Evolutionary conservation across 441 rosid species (phyloP), one percentile per base, ranked within the genome.

Genomic region (Pelargonium fulgidum): DNA sequence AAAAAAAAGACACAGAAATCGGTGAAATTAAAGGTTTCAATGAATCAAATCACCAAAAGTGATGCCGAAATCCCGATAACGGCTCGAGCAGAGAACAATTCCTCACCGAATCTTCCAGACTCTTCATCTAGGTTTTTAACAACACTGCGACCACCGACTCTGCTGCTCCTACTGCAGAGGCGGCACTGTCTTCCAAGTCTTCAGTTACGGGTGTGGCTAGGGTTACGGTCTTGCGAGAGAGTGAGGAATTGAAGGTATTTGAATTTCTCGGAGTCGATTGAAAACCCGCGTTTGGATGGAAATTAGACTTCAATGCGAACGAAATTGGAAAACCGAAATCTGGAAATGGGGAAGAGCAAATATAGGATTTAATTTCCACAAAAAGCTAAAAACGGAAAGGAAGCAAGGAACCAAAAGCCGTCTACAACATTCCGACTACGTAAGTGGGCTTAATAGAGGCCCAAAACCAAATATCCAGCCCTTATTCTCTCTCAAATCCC

Each of bases 41-140:
- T 17, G 19, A n/a, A 50, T 50, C 14, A 50, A 50, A 50, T 50
- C 58, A 50, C 58, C 58, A 50, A 50, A 50, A 50, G 17, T 50
- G 58, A 50, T 5, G 58, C 58, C 58, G 58, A 3, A 50, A 17
- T n/a, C 16, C 58, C 58, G 58, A 52, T 52, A 14, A 52, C 5
- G 59, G 59, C 19, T 52, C 59, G 59, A 52, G 59, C 59, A 52
- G 59, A 52, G 59, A 52, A 52, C 59, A 14, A 8, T n/a, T 14
- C 59, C 59, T 52, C 59, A 52, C 59, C 59, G 17, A 52, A 52
- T 52, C 59, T 52, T 52, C 59, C 9, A 52, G 7, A n/a, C 22
- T 52, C 59, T 14, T 52, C 59, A 52, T 52, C 17, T n/a, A 52
- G 20, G 17, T n/a, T 6, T 52, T 52, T 14, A 52, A 52, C 7